Base-by-base conservation (phyloP, 1,284 basidiomycete species). In the Ganoderma resinaceum region DNA sequence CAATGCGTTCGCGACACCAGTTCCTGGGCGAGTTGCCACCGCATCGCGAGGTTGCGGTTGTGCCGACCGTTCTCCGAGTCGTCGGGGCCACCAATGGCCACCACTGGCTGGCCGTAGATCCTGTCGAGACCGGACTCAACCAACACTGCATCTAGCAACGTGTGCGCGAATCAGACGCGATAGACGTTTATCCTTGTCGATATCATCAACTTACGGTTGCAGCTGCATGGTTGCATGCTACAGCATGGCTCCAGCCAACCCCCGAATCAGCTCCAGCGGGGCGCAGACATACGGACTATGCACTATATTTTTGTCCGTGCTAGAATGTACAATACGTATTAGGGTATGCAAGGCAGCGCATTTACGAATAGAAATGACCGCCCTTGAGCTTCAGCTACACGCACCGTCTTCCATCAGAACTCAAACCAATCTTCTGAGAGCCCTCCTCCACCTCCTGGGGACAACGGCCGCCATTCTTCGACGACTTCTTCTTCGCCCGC, bases 391-490 rank as follows among this genome's bases (percentile, higher is more conserved):
- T 35, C 31, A 58, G 23, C 46, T 49, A 49, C 23, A 26, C 46
- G 6, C 46, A 5, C 23, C n/a, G 37, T 33, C 7, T 20, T 43
- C 40, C 31, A 58, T 70, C 70, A 75, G 69, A 68, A 52, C 57
- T 79, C 77, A 62, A 77, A 79, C 66, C 77, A 72, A 40, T 79
- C 77, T 31, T 78, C 76, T 38, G 74, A 75, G 53, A 62, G 63
- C 14, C 64, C 74, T 8, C 69, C 74, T 18, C 69, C 73, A 9
- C 73, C 75, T 14, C 76, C 80, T 37, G 81, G 80, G 31, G 80
- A 81, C 70, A 77, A 61, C 31, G 80, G 77, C 63, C 82, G 72
- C 82, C 82, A 82, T 72, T 82, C 83, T 65, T 77, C 77, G 59
- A 82, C 72, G 52, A 79, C 68, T 68, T 81, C 81, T 33, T 74